Evolutionary conservation across 495 filamentous ascomycete species (phyloP).

Genomic region (Penicillium soppii): DNA sequence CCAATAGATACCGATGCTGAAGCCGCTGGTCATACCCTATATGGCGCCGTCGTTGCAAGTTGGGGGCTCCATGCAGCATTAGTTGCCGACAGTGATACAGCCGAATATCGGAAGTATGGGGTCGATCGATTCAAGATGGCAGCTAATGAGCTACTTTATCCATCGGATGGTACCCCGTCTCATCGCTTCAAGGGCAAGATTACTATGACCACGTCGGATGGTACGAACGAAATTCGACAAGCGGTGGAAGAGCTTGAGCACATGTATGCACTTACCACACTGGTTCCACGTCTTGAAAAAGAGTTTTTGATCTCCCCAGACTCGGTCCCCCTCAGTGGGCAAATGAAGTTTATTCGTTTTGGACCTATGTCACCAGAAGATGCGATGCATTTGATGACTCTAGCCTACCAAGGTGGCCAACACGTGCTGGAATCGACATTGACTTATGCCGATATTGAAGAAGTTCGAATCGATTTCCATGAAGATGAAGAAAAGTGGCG

Average conservation of each 20-base stretch:
- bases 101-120: constrained; percentile 71
- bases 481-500: constrained; percentile 69
- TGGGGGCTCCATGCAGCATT: constrained; percentile 87
- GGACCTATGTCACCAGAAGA: constrained; percentile 58
- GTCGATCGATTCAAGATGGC: constrained; percentile 78
- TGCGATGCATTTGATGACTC: constrained; percentile 71
- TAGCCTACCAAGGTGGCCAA: constrained; percentile 70
- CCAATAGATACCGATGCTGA: constrained; percentile 15
- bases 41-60: constrained; percentile 80
- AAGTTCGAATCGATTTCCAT: constrained; percentile 61
- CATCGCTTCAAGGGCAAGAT: constrained; percentile 71
- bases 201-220: constrained; percentile 28
- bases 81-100: constrained; percentile 84
- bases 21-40: constrained; percentile 39
- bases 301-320: constrained; percentile 75
- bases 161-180: constrained; percentile 53
- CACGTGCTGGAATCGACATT: constrained; percentile 64
- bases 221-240: constrained; percentile 6
- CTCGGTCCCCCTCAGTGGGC: constrained; percentile 63
- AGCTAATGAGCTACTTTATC: constrained; percentile 68
- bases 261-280: constrained; percentile 71
- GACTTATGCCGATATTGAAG: constrained; percentile 63
- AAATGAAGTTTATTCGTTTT: constrained; percentile 72
- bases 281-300: constrained; percentile 78
- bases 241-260: constrained; percentile 33